A percentile compares a stretch with the other conserved stretches of the same genome.
phyloP scores from a whole-genome alignment of 768 basidiomycete genomes.

The Serpula lacrymans region DNA sequence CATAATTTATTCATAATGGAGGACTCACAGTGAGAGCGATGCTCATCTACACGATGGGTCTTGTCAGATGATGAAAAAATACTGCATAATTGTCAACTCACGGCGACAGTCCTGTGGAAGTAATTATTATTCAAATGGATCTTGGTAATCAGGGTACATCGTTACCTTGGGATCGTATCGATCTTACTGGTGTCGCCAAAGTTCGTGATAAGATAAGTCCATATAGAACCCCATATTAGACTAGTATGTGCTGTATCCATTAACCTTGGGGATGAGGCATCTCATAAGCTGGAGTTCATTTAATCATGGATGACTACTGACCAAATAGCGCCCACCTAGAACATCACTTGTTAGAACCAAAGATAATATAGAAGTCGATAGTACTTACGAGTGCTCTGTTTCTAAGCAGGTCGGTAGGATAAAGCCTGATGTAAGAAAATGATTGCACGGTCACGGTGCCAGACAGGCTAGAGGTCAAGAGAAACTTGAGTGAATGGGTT shows the following conservation, averaged over 20 bases:
- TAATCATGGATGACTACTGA: slow-evolving; percentile 6
- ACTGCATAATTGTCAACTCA: slow-evolving; percentile 8
- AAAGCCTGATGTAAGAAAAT: slow-evolving; percentile 27
- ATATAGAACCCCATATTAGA: slow-evolving; percentile 37
- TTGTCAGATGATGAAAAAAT: neutral
- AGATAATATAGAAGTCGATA: neutral
- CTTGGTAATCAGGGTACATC: neutral
- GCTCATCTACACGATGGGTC: slow-evolving; percentile 18
- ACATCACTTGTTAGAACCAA: neutral
- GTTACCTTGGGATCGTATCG: slow-evolving; percentile 45
- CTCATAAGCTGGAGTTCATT: neutral
- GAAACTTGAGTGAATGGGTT: neutral
- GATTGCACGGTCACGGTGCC: slow-evolving; percentile 24
- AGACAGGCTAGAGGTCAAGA: slow-evolving; percentile 17
- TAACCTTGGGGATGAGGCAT: slow-evolving; percentile 13
- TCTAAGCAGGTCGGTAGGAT: slow-evolving; percentile 18
- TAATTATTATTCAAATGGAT: too few species aligned
- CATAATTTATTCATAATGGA: neutral
- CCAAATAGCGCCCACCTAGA: slow-evolving; percentile 26
- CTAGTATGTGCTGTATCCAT: slow-evolving; percentile 40
- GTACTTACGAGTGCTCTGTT: slow-evolving; percentile 21
- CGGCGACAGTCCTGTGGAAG: slow-evolving; percentile 20
- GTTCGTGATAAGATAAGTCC: slow-evolving; percentile 41
- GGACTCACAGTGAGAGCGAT: slow-evolving; percentile 28
- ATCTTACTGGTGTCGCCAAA: slow-evolving; percentile 38